Conservation (phyloP, 2,329 filamentous ascomycete genomes). For the Nakataea oryzae region DNA sequence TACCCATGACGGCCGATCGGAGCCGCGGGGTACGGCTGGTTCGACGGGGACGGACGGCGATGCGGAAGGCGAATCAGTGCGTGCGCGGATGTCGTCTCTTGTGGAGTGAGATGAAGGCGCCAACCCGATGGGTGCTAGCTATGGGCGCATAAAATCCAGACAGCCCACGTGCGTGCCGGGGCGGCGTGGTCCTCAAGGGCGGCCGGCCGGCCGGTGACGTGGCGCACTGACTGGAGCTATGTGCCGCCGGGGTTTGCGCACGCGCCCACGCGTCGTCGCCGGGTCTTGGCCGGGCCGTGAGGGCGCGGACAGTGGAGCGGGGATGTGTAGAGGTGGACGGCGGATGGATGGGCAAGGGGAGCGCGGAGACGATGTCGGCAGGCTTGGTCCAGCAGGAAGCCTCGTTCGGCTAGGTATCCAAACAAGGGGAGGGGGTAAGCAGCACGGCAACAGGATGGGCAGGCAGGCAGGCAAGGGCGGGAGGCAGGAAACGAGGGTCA, state of each 20-base stretch:
- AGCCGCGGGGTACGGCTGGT: background rate
- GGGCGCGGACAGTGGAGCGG: background rate
- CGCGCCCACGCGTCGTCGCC: background rate
- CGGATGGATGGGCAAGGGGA: too few species aligned
- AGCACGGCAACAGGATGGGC: background rate
- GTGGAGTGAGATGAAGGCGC: background rate
- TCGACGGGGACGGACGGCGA: background rate
- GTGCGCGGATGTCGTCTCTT: background rate
- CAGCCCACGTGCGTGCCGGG: background rate
- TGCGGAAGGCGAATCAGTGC: background rate
- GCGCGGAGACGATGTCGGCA: background rate
- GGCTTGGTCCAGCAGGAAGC: background rate
- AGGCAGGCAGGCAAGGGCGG: too few species aligned
- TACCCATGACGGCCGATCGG: constrained; percentile 20
- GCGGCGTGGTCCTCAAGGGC: background rate
- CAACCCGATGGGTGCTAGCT: background rate
- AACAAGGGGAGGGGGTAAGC: background rate
- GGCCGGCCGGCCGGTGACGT: too few species aligned
- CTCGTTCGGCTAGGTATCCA: background rate
- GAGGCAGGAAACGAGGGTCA: background rate
- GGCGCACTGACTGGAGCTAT: background rate
- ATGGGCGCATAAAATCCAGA: background rate
- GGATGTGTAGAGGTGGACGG: background rate
- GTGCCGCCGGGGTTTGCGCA: background rate
- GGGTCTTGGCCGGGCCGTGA: background rate